Percentiles rank a stretch among this genome's conserved stretches.
phyloP scores from a whole-genome alignment of 352 stramenopile species.

The Globisporangium ultimum region DNA sequence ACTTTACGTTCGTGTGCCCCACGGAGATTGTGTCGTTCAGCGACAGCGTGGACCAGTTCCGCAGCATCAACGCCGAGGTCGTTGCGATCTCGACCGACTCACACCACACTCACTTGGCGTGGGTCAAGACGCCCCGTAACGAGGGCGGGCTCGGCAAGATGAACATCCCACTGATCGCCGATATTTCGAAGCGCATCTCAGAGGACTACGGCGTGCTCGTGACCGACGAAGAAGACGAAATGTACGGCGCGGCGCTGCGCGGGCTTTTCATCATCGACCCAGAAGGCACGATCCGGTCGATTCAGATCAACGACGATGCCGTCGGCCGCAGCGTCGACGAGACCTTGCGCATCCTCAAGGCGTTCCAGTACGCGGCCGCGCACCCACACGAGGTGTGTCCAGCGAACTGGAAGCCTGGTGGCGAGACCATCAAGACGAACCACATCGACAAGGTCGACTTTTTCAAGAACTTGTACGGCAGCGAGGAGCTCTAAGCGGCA shows the following conservation, averaged over 20 bases:
- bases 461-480: constrained; percentile 78
- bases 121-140: constrained; percentile 75
- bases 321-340: constrained; percentile 82
- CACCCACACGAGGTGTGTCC: constrained; percentile 84
- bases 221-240: constrained; percentile 78
- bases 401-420: constrained; percentile 82
- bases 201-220: constrained; percentile 83
- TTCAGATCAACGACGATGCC: constrained; percentile 84
- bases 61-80: constrained; percentile 75
- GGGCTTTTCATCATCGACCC: constrained; percentile 86
- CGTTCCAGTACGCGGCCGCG: constrained; percentile 71
- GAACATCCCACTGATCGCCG: constrained; percentile 77
- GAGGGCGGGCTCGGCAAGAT: constrained; percentile 79
- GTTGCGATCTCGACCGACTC: constrained; percentile 82
- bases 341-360: constrained; percentile 81
- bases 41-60: constrained; percentile 66
- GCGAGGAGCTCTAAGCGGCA: constrained; percentile 33
- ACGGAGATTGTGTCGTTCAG: constrained; percentile 85
- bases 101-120: constrained; percentile 83
- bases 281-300: constrained; percentile 76
- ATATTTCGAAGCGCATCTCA: constrained; percentile 84
- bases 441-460: constrained; percentile 83
- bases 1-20: constrained; percentile 86
- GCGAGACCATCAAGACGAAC: constrained; percentile 84
- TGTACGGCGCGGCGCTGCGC: constrained; percentile 70